Base-by-base conservation (phyloP, 176 grass and related monocot species). In the Stipa capillata region DNA sequence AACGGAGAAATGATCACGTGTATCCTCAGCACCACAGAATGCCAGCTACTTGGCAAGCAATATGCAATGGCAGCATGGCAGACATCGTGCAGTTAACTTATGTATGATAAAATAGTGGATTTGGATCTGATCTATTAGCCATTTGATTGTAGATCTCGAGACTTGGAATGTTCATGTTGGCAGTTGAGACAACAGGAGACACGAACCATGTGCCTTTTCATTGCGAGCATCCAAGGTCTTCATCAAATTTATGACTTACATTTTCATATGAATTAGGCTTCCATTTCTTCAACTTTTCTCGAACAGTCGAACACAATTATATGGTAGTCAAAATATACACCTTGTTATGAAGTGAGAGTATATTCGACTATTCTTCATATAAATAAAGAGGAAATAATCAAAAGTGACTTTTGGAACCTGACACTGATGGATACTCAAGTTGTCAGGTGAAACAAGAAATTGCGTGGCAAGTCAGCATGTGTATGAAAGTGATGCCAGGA, bases 131-230 rank as follows among this genome's bases (percentile, higher is more conserved):
- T 77, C 49, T 25, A 15, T 21, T 61, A 10, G 20, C 17, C 52
- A 33, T n/a, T n/a, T 54, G 63, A 73, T 52, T 23, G 14, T 29
- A 67, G 81, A 88, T 84, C 59, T 18, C n/a, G 62, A 69, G 36
- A 20, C n/a, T 29, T 42, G 0, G 16, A 65, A 73, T 40, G 31
- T 65, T 78, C 66, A 2, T 65, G 1, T 31, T 41, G 63, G 31
- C 42, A 31, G 17, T 50, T 31, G 47, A 58, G 47, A 58, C 58
- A 50, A 11, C 40, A 74, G 32, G 75, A 2, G 76, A 61, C 69
- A 67, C 6, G 31, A 45, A 64, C 15, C 76, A 80, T 29, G 69
- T 80, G 50, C 1, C 20, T 43, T 17, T 45, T 58, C 65, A 47
- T 47, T 31, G 31, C 24, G 1, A 44, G 8, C 40, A 25, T 63